Evolutionary conservation across 768 basidiomycete species (phyloP).

Genomic region (Crassisporium funariophilum): DNA sequence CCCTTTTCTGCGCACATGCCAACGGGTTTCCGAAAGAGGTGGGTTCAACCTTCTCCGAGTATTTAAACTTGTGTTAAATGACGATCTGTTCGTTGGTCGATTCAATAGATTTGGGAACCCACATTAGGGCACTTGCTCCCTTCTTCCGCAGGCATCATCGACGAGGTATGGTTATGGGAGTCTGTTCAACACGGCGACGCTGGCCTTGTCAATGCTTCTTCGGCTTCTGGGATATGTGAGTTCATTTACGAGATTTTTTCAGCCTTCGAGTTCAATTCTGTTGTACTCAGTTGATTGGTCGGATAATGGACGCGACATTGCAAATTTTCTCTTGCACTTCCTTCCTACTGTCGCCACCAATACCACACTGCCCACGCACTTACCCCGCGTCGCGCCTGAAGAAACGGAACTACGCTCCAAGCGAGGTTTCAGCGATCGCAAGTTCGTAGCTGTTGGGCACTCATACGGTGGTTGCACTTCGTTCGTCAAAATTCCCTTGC

Average conservation of each 20-base stretch:
- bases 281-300: conserved; percentile 68
- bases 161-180: conserved; percentile 84
- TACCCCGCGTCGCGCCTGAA: conserved; percentile 47
- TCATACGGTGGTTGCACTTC: conserved; percentile 82
- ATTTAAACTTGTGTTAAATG: background rate
- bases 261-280: background rate
- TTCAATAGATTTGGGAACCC: conserved; percentile 76
- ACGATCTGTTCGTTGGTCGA: background rate
- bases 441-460: conserved; percentile 76
- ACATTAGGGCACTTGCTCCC: conserved; percentile 55
- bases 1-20: conserved; percentile 78
- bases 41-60: conserved; percentile 15
- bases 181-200: conserved; percentile 85
- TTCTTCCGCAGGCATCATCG: conserved; percentile 42
- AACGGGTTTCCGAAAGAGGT: conserved; percentile 92
- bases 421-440: conserved; percentile 53
- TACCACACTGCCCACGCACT: conserved; percentile 49
- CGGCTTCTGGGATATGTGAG: conserved; percentile 62
- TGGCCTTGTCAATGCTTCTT: conserved; percentile 64
- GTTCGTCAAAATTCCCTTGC: conserved; percentile 40
- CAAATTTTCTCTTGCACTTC: conserved; percentile 72
- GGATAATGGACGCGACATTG: conserved; percentile 76
- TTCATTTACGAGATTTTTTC: conserved; percentile 6
- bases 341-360: conserved; percentile 48
- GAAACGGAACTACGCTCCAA: conserved; percentile 44